These are phyloP conservation scores for Salix udensis DNA, from an alignment of 345 rosid genomes.

Conservation along the genomic window DNA sequence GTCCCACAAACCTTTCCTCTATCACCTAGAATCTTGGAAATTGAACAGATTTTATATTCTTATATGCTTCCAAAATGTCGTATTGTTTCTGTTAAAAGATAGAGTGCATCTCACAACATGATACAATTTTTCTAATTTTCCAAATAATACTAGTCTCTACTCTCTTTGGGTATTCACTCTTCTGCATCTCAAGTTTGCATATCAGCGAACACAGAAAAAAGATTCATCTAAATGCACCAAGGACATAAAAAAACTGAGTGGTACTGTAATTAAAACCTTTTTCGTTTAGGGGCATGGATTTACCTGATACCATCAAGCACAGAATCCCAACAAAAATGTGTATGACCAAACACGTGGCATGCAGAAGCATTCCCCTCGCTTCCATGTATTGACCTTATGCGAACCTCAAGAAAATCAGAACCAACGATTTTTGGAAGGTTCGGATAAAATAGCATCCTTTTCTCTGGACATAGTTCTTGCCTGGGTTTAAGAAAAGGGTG, in stretches of 20 bases:
- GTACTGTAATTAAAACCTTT: background rate
- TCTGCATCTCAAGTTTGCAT: background rate
- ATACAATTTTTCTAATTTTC: no score
- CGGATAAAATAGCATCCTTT: constrained; percentile 65
- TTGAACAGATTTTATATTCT: no score
- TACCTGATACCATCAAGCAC: constrained; percentile 63
- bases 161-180: background rate
- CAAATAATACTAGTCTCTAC: no score
- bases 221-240: background rate
- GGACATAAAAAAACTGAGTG: background rate
- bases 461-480: constrained; percentile 75
- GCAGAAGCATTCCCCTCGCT: constrained; percentile 27
- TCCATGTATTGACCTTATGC: constrained; percentile 51
- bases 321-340: constrained; percentile 77
- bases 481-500: constrained; percentile 20
- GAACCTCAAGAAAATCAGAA: constrained; percentile 59
- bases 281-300: background rate
- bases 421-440: constrained; percentile 66
- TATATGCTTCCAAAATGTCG: no score
- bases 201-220: no score
- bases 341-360: constrained; percentile 69
- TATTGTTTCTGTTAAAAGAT: no score
- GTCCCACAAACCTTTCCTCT: no score
- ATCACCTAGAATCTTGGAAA: no score
- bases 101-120: no score